Evolutionary conservation across 108 stramenopile species (phyloP), one percentile per base, ranked within the genome.

Genomic region (Nitzschia inconspicua): DNA sequence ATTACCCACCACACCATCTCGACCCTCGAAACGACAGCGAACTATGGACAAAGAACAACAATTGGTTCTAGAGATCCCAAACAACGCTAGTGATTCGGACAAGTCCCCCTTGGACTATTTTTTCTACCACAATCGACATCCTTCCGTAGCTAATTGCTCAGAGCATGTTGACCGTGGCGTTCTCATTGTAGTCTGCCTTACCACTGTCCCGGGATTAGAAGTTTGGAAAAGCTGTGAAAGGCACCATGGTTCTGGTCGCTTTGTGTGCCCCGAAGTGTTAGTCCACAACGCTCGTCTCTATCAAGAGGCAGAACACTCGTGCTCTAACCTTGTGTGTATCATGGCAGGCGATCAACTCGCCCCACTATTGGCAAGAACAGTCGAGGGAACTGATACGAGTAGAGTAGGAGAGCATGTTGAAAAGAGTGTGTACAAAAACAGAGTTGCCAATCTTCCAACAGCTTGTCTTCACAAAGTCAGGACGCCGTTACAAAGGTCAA

Each of bases 91-190:
- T 14, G n/a, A 39, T 47, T 0, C 30, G 14, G 18, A 8, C 10
- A 6, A 41, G 32, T 78, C 72, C 44, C 77, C 72, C 18, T 44
- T 78, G 4, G 77, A 78, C 35, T 78, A 73, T 44, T 78, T 78
- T 47, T 63, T 73, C 30, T 78, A 78, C 44, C 69, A 70, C 57
- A 68, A 72, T 23, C 10, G 42, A 16, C 10, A 62, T 46, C 50
- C 63, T 3, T 13, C 23, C 2, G 42, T 27, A 19, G 40, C 7
- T 16, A 78, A 78, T 41, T 78, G 77, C 47, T 61, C 32, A 23
- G 72, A 68, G 26, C 77, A 78, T 47, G 41, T 73, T 13, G 72
- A 78, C 42, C 36, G 77, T 23, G 76, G 77, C 27, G 18, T 59
- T 7, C 51, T 78, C 13, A 73, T 78, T 59, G 50, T 37, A 10